Evolutionary conservation across 202 grass and related monocot species (phyloP), one percentile per base, ranked within the genome.

Genomic region (Zizania palustris): DNA sequence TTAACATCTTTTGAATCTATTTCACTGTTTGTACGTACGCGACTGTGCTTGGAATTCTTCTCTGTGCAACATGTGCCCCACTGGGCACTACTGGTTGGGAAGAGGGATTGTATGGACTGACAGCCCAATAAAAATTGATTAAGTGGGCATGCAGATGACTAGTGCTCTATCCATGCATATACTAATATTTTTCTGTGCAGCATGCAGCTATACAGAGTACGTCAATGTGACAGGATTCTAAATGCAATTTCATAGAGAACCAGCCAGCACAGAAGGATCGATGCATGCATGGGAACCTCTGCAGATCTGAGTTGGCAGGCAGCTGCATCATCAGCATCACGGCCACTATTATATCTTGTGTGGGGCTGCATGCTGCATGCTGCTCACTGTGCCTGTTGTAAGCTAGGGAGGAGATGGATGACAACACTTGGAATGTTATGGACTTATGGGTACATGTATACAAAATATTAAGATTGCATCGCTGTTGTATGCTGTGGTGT

Each of bases 401-500:
- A 64, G n/a, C n/a, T n/a, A n/a, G 8, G 45, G 35, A 41, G 40
- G 78, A 81, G 73, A 51, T 51, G 79, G 73, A 51, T 51, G 79
- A 79, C 72, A 84, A 70, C 83, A 80, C 86, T 92, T 67, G 81
- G 92, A 92, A 96, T 96, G 86, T 92, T 90, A 90, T 87, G 78
- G 78, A 81, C 75, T 92, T 90, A 90, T 87, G 78, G 78, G 84
- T 78, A 82, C 28, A 28, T 28, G 2, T 74, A 85, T 84, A 91
- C 88, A 89, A 84, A 77, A 62, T 59, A 63, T 82, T 33, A 41
- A 69, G 83, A 81, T 65, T 16, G 73, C 48, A 33, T 67, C 12
- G 36, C 54, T 54, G 72, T 18, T 49, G 8, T 18, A 59, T 63
- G 72, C 72, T 38, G 57, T 11, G 11, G 58, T 60, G 28, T 49